These are phyloP conservation scores for Aspergillus ibericus DNA, from an alignment of 2,329 filamentous ascomycete genomes.

Conservation along the genomic window DNA sequence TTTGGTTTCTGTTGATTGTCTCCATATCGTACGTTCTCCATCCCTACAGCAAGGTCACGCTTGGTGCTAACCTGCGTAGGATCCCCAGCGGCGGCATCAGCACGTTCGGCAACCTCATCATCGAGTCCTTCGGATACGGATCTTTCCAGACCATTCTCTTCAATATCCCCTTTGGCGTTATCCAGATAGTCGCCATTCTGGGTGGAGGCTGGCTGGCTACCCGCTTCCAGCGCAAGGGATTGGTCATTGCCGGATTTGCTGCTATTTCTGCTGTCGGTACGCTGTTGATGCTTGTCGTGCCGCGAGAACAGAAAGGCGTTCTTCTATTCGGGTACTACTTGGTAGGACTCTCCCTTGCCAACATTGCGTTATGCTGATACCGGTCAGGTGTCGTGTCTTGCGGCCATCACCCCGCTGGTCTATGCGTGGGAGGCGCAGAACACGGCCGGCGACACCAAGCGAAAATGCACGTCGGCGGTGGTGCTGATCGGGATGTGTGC, in stretches of 20 bases:
- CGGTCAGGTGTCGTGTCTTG: slow-evolving; percentile 29
- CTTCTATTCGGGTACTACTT: slow-evolving; percentile 55
- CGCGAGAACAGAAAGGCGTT: slow-evolving; percentile 49
- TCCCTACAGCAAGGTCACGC: background rate
- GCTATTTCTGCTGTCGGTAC: slow-evolving; percentile 44
- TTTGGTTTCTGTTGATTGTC: slow-evolving; percentile 31
- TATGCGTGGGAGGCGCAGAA: slow-evolving; percentile 42
- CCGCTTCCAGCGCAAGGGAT: slow-evolving; percentile 44
- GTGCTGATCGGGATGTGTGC: slow-evolving; percentile 40
- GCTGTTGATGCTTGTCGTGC: slow-evolving; percentile 52
- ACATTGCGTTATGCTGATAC: background rate
- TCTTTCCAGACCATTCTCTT: slow-evolving; percentile 45
- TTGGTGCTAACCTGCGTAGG: slow-evolving; percentile 13
- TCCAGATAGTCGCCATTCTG: slow-evolving; percentile 41
- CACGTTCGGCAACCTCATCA: slow-evolving; percentile 43
- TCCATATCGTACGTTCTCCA: slow-evolving; percentile 22
- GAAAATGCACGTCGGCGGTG: slow-evolving; percentile 37
- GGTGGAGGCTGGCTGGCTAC: slow-evolving; percentile 43
- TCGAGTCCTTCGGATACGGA: slow-evolving; percentile 44
- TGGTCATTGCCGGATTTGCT: slow-evolving; percentile 44
- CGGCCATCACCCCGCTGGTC: slow-evolving; percentile 37
- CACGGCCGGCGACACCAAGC: slow-evolving; percentile 39
- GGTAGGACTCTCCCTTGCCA: slow-evolving; percentile 24
- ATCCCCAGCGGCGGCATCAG: slow-evolving; percentile 43
- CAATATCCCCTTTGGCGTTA: slow-evolving; percentile 43